Evolutionary conservation across 2,329 filamentous ascomycete species (phyloP).

Genomic region (Gaeumannomyces tritici): DNA sequence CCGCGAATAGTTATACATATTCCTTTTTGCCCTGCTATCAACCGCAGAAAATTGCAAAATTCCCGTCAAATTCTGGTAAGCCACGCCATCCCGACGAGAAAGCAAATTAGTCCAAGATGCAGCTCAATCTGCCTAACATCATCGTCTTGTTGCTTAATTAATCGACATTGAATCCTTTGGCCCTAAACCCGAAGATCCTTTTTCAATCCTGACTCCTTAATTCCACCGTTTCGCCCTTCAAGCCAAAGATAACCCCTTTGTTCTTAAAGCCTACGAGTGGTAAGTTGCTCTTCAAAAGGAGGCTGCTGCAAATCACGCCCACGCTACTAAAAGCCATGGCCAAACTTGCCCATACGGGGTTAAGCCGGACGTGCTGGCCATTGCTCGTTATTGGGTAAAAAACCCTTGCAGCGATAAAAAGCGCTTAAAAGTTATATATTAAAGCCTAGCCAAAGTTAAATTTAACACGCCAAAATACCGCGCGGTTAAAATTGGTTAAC

Average conservation of each 20-base stretch:
- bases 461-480: conserved; percentile 69
- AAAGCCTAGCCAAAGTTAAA: conserved; percentile 82
- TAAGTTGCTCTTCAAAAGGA: conserved; percentile 51
- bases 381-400: conserved; percentile 49
- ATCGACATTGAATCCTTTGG: too few species aligned
- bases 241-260: conserved; percentile 4
- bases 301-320: conserved; percentile 75
- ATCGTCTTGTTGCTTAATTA: too few species aligned
- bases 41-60: too few species aligned
- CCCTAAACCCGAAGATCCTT: too few species aligned
- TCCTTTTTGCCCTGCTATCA: too few species aligned
- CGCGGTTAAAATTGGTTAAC: conserved; percentile 60
- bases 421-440: conserved; percentile 68
- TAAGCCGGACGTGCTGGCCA: conserved; percentile 51
- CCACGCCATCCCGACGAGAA: too few species aligned
- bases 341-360: conserved; percentile 78
- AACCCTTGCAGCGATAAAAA: conserved; percentile 74
- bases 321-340: conserved; percentile 92
- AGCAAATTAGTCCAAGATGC: too few species aligned
- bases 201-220: too few species aligned
- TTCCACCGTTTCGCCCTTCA: too few species aligned
- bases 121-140: too few species aligned
- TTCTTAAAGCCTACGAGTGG: conserved; percentile 34
- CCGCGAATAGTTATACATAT: too few species aligned
- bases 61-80: too few species aligned